A percentile compares a stretch with the other conserved stretches of the same genome.
Conservation (phyloP, 2,329 filamentous ascomycete species). For the Exophiala mesophila region DNA sequence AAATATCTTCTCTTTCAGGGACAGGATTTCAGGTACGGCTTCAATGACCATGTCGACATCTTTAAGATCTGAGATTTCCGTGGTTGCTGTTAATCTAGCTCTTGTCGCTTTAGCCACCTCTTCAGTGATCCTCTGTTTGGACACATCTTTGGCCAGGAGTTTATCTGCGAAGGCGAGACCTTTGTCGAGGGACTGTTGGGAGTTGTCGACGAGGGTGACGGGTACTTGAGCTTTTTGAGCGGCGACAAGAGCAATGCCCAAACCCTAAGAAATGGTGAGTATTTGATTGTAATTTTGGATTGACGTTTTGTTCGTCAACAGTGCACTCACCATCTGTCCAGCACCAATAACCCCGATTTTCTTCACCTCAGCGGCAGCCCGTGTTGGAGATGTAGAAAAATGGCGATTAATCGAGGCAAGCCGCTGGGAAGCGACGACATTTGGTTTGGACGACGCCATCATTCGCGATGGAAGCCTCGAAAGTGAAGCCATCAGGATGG, state of each 20-base stretch:
- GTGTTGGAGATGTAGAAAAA: conserved; percentile 65
- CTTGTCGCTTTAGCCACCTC: conserved; percentile 71
- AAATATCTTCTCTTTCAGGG: conserved; percentile 86
- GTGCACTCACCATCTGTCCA: conserved; percentile 76
- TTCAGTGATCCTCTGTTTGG: conserved; percentile 79
- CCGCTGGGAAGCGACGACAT: conserved; percentile 30
- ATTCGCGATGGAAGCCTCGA: conserved; percentile 31
- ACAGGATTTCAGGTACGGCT: conserved; percentile 86
- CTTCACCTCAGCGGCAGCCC: conserved; percentile 69
- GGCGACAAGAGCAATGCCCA: conserved; percentile 93
- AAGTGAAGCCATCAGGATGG: conserved; percentile 17
- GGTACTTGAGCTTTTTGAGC: conserved; percentile 77
- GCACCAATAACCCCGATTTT: conserved; percentile 87
- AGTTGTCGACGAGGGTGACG: conserved; percentile 80
- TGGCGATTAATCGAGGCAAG: conserved; percentile 39
- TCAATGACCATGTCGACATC: conserved; percentile 97
- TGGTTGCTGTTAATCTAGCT: conserved; percentile 63
- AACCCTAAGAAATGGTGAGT: too few relatives aligned
- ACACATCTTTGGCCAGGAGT: conserved; percentile 85
- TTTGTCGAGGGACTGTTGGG: conserved; percentile 79
- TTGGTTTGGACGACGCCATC: conserved; percentile 32
- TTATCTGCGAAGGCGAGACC: conserved; percentile 93
- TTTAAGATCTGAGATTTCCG: conserved; percentile 69
- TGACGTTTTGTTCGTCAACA: background rate
- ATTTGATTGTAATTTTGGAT: background rate